Evolutionary conservation across 257 asterid species (phyloP), one percentile per base, ranked within the genome.

Genomic region (Solanum chiquidenum): DNA sequence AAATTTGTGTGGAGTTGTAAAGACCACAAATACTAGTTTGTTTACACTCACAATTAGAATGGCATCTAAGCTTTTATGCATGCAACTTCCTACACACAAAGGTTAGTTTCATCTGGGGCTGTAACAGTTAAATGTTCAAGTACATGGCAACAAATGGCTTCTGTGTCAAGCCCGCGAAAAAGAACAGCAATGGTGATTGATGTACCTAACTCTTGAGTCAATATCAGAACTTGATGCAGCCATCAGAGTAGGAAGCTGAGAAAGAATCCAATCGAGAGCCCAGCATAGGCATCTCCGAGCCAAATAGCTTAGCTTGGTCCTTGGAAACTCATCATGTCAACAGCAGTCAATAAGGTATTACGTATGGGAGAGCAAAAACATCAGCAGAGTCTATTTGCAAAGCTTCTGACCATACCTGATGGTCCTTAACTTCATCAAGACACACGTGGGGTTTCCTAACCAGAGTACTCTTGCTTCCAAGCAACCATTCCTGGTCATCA

Each of bases 331-430:
- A 71, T 84, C n/a, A 74, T 60, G 40, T 18, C 44, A 34, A 60
- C 69, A 83, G 84, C 40, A 44, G 89, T 95, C 95, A 95, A 92
- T 91, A 93, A 83, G 98, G 98, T 86, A 95, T 87, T 84, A 95
- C 98, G 82, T 93, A 95, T 85, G 98, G 98, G 89, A 94, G 85
- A 62, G 97, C 98, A 85, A 60, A 90, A 44, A 94, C 82, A 86
- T 93, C 98, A 76, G 93, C 94, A 64, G 98, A 88, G 84, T 92
- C 95, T 62, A 95, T 87, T 68, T 89, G 92, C 86, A 91, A 88
- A 89, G 94, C 93, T 89, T 94, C 92, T 12, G 97, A 90, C 98
- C 98, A 95, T 10, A 94, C 98, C 38, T 33, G 86, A 66, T 23
- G 90, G 69, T 89, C 91, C 88, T 86, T 49, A 18, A 20, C 71